A percentile compares a stretch with the other conserved stretches of the same genome.
Evolutionary conservation across 176 grass and related monocot genomes (phyloP).

Genomic region (Musa acuminata): DNA sequence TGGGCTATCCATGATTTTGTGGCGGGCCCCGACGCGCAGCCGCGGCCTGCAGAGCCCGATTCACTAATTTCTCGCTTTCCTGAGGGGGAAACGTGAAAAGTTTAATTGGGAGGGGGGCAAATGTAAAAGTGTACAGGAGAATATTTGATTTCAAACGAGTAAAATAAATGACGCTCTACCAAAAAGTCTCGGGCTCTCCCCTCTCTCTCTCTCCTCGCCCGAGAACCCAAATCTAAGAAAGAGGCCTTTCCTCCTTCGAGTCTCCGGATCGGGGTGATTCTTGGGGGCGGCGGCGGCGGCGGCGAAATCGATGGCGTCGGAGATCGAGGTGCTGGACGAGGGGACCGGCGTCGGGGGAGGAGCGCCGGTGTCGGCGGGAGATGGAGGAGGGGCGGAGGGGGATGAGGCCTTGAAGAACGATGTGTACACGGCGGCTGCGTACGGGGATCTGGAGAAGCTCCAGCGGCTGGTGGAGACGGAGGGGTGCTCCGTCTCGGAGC

Average conservation of each 20-base stretch:
- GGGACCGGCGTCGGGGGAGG: background rate
- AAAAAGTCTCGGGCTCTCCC: background rate
- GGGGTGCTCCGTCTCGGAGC: slow-evolving; percentile 43
- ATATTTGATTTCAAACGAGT: too few species aligned
- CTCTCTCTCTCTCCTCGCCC: slow-evolving; percentile 8
- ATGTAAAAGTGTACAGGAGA: too few species aligned
- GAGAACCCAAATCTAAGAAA: background rate
- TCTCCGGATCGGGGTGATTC: slow-evolving; percentile 1
- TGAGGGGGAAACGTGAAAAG: too few species aligned
- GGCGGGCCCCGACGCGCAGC: too few species aligned
- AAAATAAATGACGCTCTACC: too few species aligned
- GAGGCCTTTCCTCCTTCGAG: background rate
- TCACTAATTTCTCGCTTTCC: too few species aligned
- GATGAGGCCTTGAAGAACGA: slow-evolving; percentile 73
- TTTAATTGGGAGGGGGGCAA: too few species aligned
- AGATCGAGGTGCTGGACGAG: background rate
- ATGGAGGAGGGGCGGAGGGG: slow-evolving; percentile 29
- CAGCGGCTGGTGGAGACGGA: slow-evolving; percentile 80
- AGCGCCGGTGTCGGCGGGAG: background rate
- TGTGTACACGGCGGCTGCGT: slow-evolving; percentile 91
- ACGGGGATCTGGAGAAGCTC: slow-evolving; percentile 99
- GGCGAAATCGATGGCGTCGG: slow-evolving; percentile 2
- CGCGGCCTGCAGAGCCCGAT: too few species aligned
- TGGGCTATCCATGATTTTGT: too few species aligned
- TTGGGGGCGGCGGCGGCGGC: background rate